These are phyloP conservation scores for Diutina rugosa DNA, from an alignment of 1,139 yeast species.

Conservation along the genomic window DNA sequence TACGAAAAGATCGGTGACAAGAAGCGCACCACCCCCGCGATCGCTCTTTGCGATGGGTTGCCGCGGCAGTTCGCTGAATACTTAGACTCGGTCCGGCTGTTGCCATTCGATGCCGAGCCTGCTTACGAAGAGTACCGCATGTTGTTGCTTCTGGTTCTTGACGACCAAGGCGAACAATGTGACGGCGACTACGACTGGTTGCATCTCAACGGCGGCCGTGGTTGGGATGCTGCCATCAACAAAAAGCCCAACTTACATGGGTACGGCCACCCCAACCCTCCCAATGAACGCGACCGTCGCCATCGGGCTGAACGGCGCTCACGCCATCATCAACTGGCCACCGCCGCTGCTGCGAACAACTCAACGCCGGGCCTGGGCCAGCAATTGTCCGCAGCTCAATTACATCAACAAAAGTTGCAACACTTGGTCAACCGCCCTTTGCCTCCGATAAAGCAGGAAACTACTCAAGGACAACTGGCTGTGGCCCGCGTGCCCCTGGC, in stretches of 20 bases:
- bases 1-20: constrained; percentile 95
- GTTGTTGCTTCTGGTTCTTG: constrained; percentile 62
- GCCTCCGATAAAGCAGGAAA: constrained; percentile 37
- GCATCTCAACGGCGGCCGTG: constrained; percentile 81
- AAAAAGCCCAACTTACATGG: constrained; percentile 88
- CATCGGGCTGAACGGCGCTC: constrained; percentile 10
- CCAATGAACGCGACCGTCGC: constrained; percentile 41
- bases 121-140: constrained; percentile 76
- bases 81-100: constrained; percentile 67
- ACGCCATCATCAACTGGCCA: constrained; percentile 6
- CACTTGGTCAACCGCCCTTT: constrained; percentile 38
- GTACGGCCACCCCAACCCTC: constrained; percentile 56
- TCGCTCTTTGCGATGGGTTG: constrained; percentile 66
- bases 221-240: constrained; percentile 77
- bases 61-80: constrained; percentile 85
- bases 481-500: constrained; percentile 2
- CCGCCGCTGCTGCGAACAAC: background rate
- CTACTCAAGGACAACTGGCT: constrained; percentile 5
- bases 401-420: constrained; percentile 38
- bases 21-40: constrained; percentile 74
- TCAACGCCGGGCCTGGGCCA: constrained; percentile 6
- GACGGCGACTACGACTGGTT: constrained; percentile 94
- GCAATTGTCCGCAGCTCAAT: constrained; percentile 28
- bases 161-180: constrained; percentile 56
- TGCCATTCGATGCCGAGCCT: constrained; percentile 91